Percentiles rank a stretch among this genome's conserved stretches.
Evolutionary conservation across 2,329 filamentous ascomycete species (phyloP).

Genomic region (Magnaporthiopsis incrustans): DNA sequence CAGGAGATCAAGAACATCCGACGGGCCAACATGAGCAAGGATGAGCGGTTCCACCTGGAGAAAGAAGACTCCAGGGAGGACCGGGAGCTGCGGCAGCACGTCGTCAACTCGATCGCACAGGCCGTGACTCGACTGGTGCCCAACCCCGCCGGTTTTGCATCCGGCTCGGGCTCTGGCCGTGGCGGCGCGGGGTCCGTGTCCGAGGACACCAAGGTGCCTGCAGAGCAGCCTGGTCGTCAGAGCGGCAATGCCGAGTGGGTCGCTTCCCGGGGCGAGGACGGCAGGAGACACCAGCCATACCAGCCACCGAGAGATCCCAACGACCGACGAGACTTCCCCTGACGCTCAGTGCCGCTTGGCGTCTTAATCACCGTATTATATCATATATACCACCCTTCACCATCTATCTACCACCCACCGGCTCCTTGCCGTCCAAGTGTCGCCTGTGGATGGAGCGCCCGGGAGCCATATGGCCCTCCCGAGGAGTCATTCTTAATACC

Average conservation of each 20-base stretch:
- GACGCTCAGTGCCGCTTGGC: constrained; percentile 1
- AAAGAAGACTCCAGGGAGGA: constrained; percentile 74
- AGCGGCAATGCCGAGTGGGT: constrained; percentile 29
- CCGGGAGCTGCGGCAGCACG: constrained; percentile 64
- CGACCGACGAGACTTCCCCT: constrained; percentile 13
- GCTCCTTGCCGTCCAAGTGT: not conserved
- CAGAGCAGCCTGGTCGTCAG: constrained; percentile 44
- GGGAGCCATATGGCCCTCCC: not conserved
- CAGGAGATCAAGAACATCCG: constrained; percentile 84
- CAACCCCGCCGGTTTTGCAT: constrained; percentile 19
- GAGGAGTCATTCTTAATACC: not conserved
- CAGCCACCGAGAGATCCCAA: constrained; percentile 12
- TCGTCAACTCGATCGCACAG: constrained; percentile 65
- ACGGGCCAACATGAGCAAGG: constrained; percentile 76
- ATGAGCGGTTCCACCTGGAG: constrained; percentile 72
- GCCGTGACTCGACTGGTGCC: constrained; percentile 63
- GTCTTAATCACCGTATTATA: not conserved
- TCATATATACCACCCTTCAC: not conserved
- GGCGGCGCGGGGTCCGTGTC: constrained; percentile 20
- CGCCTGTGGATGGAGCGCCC: not conserved
- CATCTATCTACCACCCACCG: not conserved
- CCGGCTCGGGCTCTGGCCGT: constrained; percentile 17
- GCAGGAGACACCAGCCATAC: constrained; percentile 16
- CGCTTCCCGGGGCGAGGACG: constrained; percentile 27
- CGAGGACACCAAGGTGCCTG: constrained; percentile 53